Percentiles rank a stretch among this genome's conserved stretches.
These are phyloP conservation scores for Perkinsus olseni DNA, from an alignment of 169 alveolate species.

Conservation along the genomic window DNA sequence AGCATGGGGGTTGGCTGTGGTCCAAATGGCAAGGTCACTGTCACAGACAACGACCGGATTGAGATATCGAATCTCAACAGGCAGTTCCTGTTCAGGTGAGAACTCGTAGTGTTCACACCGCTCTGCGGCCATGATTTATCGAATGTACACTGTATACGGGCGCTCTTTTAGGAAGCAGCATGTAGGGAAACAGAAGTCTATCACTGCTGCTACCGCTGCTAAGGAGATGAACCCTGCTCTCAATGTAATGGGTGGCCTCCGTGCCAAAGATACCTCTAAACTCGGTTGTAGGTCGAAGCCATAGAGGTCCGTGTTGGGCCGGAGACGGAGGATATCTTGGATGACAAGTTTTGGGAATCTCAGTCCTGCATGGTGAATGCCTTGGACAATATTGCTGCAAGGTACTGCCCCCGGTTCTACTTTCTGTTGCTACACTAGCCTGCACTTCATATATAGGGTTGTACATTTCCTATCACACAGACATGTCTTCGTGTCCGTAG, in stretches of 20 bases:
- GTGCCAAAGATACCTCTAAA: too few relatives aligned
- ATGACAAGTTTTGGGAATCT: constrained; percentile 94
- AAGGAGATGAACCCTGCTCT: constrained; percentile 70
- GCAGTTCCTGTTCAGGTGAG: constrained; percentile 91
- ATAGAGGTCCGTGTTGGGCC: constrained; percentile 81
- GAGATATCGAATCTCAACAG: constrained; percentile 94
- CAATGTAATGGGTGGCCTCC: constrained; percentile 46
- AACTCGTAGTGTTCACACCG: constrained; percentile 47
- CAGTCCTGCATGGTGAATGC: constrained; percentile 92
- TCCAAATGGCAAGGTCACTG: constrained; percentile 67
- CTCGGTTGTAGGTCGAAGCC: constrained; percentile 13
- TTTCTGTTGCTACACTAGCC: not conserved
- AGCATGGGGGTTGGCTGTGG: constrained; percentile 88
- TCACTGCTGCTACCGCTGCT: constrained; percentile 69
- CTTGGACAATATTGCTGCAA: constrained; percentile 76
- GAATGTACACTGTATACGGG: too few relatives aligned
- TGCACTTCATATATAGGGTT: too few relatives aligned
- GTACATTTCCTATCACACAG: too few relatives aligned
- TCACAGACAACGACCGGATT: constrained; percentile 94
- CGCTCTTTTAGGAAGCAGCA: constrained; percentile 19
- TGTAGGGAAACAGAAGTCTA: constrained; percentile 55
- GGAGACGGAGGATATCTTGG: constrained; percentile 90
- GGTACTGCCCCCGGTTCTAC: not conserved
- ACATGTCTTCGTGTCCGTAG: not conserved
- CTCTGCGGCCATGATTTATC: constrained; percentile 15